phyloP scores from a whole-genome alignment of 2,329 filamentous ascomycete genomes.

The Chaetomium strumarium region DNA sequence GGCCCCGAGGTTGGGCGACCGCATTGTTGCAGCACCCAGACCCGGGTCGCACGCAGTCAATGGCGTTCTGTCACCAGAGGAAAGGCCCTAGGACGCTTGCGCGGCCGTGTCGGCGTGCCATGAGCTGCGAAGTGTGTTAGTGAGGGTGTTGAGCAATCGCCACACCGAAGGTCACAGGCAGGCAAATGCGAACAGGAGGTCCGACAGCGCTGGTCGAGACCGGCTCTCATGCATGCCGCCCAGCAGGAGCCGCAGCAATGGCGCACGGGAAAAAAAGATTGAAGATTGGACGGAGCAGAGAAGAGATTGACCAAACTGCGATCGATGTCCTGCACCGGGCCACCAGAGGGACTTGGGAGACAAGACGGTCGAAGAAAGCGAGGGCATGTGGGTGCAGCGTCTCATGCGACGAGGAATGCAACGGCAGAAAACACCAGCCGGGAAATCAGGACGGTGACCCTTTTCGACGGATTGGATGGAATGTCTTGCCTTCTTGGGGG shows the following conservation, averaged over 20 bases:
- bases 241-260: background rate
- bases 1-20: slow-evolving; percentile 24
- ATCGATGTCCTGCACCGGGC: background rate
- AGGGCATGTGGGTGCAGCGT: slow-evolving; percentile 14
- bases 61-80: slow-evolving; percentile 20
- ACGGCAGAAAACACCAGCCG: slow-evolving; percentile 14
- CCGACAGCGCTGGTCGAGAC: slow-evolving; percentile 4
- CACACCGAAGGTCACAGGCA: background rate
- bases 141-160: slow-evolving; percentile 6
- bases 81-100: slow-evolving; percentile 24
- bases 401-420: slow-evolving; percentile 17
- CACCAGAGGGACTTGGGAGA: background rate
- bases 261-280: background rate
- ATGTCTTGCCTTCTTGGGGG: slow-evolving; percentile 12
- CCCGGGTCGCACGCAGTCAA: slow-evolving; percentile 16
- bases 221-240: slow-evolving; percentile 9
- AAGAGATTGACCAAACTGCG: background rate
- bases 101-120: slow-evolving; percentile 24
- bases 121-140: slow-evolving; percentile 20
- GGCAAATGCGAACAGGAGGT: background rate
- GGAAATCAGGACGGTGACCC: slow-evolving; percentile 9
- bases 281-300: background rate
- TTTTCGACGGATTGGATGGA: slow-evolving; percentile 5
- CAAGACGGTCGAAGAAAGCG: background rate
- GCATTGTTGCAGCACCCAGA: slow-evolving; percentile 28